Percentiles rank a stretch among this genome's conserved stretches.
phyloP scores from a whole-genome alignment of 1,284 basidiomycete genomes.

The Leccinum griseonigrum region DNA sequence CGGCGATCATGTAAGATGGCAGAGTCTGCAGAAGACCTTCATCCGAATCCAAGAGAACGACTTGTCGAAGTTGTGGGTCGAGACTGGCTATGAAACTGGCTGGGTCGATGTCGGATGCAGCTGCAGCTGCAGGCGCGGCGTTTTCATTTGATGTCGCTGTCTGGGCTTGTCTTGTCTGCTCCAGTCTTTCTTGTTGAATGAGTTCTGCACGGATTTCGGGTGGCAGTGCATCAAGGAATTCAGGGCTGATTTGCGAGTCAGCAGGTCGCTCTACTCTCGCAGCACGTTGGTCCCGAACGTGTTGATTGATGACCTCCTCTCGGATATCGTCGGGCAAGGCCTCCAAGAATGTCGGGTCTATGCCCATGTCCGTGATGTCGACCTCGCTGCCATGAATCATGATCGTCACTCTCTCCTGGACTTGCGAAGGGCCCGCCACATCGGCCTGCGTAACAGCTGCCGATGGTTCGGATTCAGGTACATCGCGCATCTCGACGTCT shows the following conservation, averaged over 20 bases:
- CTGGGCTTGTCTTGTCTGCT: constrained; percentile 64
- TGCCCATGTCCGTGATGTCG: constrained; percentile 98
- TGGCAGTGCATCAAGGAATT: constrained; percentile 96
- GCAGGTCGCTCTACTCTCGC: constrained; percentile 68
- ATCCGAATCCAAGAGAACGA: constrained; percentile 84
- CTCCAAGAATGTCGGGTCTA: constrained; percentile 97
- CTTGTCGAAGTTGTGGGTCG: constrained; percentile 81
- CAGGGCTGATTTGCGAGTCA: constrained; percentile 87
- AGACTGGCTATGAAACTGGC: constrained; percentile 87
- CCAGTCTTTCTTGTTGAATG: constrained; percentile 89
- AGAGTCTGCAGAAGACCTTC: constrained; percentile 79
- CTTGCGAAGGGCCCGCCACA: constrained; percentile 33
- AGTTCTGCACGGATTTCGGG: constrained; percentile 97
- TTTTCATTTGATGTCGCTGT: constrained; percentile 42
- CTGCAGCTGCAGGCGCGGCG: constrained; percentile 45
- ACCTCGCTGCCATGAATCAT: constrained; percentile 91
- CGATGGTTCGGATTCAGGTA: constrained; percentile 16
- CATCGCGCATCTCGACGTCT: constrained; percentile 32
- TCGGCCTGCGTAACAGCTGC: constrained; percentile 18
- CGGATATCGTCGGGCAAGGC: constrained; percentile 98
- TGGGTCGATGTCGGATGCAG: constrained; percentile 67
- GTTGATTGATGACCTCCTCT: constrained; percentile 97
- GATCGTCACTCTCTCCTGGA: constrained; percentile 70
- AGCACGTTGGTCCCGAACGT: constrained; percentile 88
- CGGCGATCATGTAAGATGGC: constrained; percentile 81